Base-by-base conservation (phyloP, 805 yeast genomes). In the Schwanniomyces sp. region DNA sequence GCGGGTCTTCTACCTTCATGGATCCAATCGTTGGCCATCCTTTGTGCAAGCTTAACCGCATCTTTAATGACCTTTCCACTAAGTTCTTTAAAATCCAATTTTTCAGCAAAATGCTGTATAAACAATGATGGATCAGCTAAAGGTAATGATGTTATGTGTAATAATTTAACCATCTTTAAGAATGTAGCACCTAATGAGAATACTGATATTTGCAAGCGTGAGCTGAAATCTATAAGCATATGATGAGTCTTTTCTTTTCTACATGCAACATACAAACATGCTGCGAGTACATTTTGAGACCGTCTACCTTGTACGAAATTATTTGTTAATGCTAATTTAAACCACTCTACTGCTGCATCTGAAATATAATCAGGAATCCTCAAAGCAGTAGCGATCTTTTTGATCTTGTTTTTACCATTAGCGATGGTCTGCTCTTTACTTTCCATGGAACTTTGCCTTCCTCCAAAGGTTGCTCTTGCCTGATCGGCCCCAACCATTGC, bases 1-100 rank as follows among this genome's bases (percentile, higher is more conserved):
- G 99, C 98, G 0, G 99, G 99, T 52, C 98, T 78, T 62, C 99
- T 80, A 24, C 99, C 99, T 67, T 90, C 96, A 63, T 85, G 88
- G 55, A 94, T 87, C 97, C 98, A 94, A 61, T 94, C 98, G 38
- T 83, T 81, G 11, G 91, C 78, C 99, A 94, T 94, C 55, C 96
- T 76, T 61, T 83, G 88, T 0, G 96, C 96, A 18, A 94, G 69
- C 57, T 84, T 81, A 6, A 85, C 84, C 0, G 99, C 98, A 65
- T 94, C 99, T 50, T 79, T 80, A 40, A 88, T 85, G 11, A 94
- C 96, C 56, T 85, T 85, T 34, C 84, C 75, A 50, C 79, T 81
- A 51, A 81, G 81, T 26, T 78, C 80, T n/a, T 91, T 92, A 59
- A 94, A 86, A 52, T 87, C 88, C 41, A 94, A 74, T 56, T 84